Base-by-base conservation (phyloP, 1,139 yeast species). In the Candida tropicalis region DNA sequence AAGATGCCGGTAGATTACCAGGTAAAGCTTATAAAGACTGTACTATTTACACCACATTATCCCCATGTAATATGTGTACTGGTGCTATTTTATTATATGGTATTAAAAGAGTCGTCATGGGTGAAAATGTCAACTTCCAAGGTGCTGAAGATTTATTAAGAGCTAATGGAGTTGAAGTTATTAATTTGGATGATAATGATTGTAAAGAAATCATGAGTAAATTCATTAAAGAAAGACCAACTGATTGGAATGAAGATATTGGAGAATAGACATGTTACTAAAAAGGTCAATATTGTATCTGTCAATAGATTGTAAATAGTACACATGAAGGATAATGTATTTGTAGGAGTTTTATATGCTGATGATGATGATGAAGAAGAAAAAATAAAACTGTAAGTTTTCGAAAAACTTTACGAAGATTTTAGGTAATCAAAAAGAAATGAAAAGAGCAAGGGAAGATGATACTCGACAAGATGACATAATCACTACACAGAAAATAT, bases 51-150 rank as follows among this genome's bases (percentile, higher is more conserved):
- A 89, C 97, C 35, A 87, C 97, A 0, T 71, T 91, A 52, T 87
- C 96, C 5, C 97, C 98, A 2, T 91, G 98, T 63, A 75, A 83
- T 53, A 91, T 91, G 97, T 91, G 98, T 60, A 80, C 95, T 6
- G 98, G 98, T 15, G 96, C 97, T 12, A 87, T 95, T 53, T 60
- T 91, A 43, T 73, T 91, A 74, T 91, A 90, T 65, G 96, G 96
- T 28, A 76, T 91, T 52, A 82, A 83, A 54, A 74, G 97, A 51
- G 86, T 89, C 28, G 97, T 91, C 0, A 59, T 89, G 64, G 97
- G 97, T 16, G 98, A 91, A 63, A 89, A 89, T 63, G 79, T 67
- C 41, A 90, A 85, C 20, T 91, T 86, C 55, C 53, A 75, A 34
- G 97, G 97, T 11, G 84, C 78, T 5, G 97, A 91, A 60, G 87